These are phyloP conservation scores for Pseudocercospora pini-densiflorae DNA, from an alignment of 2,329 filamentous ascomycete genomes.

Conservation along the genomic window DNA sequence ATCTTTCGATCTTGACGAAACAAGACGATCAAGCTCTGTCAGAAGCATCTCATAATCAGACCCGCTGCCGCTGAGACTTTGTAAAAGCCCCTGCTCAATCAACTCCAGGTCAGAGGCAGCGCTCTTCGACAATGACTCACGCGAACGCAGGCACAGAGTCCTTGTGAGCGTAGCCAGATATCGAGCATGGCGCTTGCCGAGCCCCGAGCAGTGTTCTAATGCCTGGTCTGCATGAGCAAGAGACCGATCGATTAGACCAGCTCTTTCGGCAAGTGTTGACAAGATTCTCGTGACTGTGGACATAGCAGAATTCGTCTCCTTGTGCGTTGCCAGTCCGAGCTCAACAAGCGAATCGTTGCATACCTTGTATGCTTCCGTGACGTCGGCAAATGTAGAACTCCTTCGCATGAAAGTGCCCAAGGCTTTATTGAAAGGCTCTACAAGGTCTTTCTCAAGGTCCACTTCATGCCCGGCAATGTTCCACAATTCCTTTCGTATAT, in stretches of 20 bases:
- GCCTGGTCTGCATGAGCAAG: slow-evolving; percentile 21
- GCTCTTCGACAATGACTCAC: background rate
- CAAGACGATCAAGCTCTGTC: slow-evolving; percentile 25
- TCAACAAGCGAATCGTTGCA: background rate
- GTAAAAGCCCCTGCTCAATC: slow-evolving; percentile 18
- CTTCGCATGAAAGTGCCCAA: slow-evolving; percentile 59
- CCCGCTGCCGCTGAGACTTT: slow-evolving; percentile 28
- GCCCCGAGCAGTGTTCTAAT: slow-evolving; percentile 15
- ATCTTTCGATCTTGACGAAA: slow-evolving; percentile 1
- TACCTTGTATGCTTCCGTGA: background rate
- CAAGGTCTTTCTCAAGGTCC: slow-evolving; percentile 66
- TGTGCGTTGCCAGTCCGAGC: background rate
- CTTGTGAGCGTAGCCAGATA: slow-evolving; percentile 21
- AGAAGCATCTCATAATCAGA: slow-evolving; percentile 36
- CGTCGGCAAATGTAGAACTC: background rate
- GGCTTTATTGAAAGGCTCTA: slow-evolving; percentile 68
- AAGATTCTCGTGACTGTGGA: slow-evolving; percentile 23
- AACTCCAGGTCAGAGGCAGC: slow-evolving; percentile 5
- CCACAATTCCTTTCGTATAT: slow-evolving; percentile 69
- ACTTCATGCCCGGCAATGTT: slow-evolving; percentile 62
- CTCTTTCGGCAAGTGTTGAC: slow-evolving; percentile 27
- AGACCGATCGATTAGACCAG: slow-evolving; percentile 17
- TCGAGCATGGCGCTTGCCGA: slow-evolving; percentile 29
- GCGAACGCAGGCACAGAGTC: background rate
- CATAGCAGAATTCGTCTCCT: background rate